Evolutionary conservation across 331 rosid genomes (phyloP).

Genomic region (Pyracantha coccinea): DNA sequence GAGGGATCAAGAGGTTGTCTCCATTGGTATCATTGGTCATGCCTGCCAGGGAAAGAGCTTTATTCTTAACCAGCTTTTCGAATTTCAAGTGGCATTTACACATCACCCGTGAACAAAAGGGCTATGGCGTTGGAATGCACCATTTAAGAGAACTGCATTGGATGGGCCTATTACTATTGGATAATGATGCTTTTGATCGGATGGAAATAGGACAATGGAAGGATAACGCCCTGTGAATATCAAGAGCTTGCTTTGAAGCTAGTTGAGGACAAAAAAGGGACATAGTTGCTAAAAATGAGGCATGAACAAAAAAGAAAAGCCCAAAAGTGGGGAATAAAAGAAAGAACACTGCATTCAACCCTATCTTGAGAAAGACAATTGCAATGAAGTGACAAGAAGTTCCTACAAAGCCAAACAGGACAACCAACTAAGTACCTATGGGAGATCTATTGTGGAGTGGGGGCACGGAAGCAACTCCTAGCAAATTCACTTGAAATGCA

Average conservation of each 20-base stretch:
- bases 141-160: slow-evolving; percentile 80
- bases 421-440: no score
- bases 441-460: no score
- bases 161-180: slow-evolving; percentile 73
- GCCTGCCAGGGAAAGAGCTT: slow-evolving; percentile 93
- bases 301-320: no score
- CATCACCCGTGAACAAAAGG: slow-evolving; percentile 92
- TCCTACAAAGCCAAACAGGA: no score
- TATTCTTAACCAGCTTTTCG: slow-evolving; percentile 76
- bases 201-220: slow-evolving; percentile 62
- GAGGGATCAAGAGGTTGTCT: slow-evolving; percentile 94
- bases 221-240: slow-evolving; percentile 81
- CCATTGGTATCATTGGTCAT: slow-evolving; percentile 87
- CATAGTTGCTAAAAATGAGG: no score
- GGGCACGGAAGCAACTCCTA: no score
- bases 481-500: no score
- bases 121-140: slow-evolving; percentile 91
- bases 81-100: slow-evolving; percentile 86
- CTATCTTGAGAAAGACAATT: no score
- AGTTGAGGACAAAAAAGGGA: slow-evolving; percentile 14
- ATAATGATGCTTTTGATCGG: slow-evolving; percentile 93
- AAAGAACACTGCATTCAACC: no score
- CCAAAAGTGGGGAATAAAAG: no score
- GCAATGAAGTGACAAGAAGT: no score
- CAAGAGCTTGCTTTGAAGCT: slow-evolving; percentile 77